These are phyloP conservation scores for Xylariaceae sp. DNA, from an alignment of 2,329 filamentous ascomycete species.

Conservation along the genomic window DNA sequence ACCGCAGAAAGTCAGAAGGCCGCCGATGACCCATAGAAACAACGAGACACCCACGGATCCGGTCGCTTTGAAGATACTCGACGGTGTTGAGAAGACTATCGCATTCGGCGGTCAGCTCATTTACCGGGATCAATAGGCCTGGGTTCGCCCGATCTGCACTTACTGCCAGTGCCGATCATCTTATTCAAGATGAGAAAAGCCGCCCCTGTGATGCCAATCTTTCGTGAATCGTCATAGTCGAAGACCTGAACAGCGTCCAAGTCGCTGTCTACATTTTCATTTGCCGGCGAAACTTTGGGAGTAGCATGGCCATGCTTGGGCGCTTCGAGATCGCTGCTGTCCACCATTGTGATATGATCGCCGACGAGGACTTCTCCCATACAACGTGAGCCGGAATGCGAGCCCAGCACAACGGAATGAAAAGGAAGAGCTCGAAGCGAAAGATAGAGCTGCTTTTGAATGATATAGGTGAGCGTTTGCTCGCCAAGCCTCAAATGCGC, in stretches of 20 bases:
- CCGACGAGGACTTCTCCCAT: neutral
- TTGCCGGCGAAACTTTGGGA: conserved; percentile 7
- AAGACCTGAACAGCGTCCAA: conserved; percentile 21
- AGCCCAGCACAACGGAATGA: too few species aligned
- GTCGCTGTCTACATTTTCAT: conserved; percentile 17
- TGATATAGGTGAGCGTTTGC: too few species aligned
- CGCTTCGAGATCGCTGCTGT: conserved; percentile 14
- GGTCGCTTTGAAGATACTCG: conserved; percentile 48
- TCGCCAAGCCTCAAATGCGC: too few species aligned
- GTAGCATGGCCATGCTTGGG: conserved; percentile 16
- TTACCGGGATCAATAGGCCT: neutral
- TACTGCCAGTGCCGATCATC: conserved; percentile 57
- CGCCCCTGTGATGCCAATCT: conserved; percentile 50
- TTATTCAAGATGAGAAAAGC: conserved; percentile 55
- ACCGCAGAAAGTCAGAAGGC: conserved; percentile 54
- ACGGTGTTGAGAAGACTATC: conserved; percentile 52
- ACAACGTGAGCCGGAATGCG: conserved; percentile 5
- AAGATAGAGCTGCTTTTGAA: neutral
- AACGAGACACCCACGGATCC: conserved; percentile 47
- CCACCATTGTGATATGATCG: conserved; percentile 9
- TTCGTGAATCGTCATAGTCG: conserved; percentile 33
- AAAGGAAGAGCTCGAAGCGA: conserved; percentile 3
- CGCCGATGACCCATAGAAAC: conserved; percentile 37
- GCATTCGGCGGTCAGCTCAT: too few species aligned
- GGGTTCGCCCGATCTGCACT: conserved; percentile 20